Evolutionary conservation across 345 rosid species (phyloP).

Genomic region (Eucalyptus grandis): DNA sequence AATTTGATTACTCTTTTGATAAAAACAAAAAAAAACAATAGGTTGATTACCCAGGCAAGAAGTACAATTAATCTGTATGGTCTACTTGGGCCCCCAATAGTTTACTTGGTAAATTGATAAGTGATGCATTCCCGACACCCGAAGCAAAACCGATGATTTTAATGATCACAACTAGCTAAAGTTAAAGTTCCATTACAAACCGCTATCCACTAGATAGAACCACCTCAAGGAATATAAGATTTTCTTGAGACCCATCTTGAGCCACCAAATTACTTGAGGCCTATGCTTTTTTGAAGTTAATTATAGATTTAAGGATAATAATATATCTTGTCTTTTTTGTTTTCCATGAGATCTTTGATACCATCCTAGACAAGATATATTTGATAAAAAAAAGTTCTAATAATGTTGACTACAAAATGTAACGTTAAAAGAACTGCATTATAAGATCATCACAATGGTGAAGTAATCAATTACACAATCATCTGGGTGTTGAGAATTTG

Average conservation of each 20-base stretch:
- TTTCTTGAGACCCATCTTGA: background rate
- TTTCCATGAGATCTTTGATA: background rate
- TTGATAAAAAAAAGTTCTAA: background rate
- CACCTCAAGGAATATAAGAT: background rate
- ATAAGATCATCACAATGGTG: conserved; percentile 42
- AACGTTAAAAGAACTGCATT: conserved; percentile 52
- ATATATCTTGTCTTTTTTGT: too few species aligned
- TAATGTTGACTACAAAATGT: background rate
- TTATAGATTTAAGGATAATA: background rate
- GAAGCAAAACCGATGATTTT: too few species aligned
- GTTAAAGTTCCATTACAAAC: too few species aligned
- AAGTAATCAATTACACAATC: conserved; percentile 46
- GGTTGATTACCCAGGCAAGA: background rate
- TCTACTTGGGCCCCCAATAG: background rate
- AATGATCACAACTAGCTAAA: background rate
- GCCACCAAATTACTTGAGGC: background rate
- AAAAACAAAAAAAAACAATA: too few species aligned
- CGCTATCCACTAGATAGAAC: background rate
- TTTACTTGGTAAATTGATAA: background rate
- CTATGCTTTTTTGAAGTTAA: background rate
- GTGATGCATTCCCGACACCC: background rate
- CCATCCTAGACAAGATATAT: too few species aligned
- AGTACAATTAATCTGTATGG: background rate
- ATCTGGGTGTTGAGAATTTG: conserved; percentile 41
- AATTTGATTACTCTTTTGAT: background rate